Conservation (phyloP, 1,284 basidiomycete genomes). For the Trametes sp. region DNA sequence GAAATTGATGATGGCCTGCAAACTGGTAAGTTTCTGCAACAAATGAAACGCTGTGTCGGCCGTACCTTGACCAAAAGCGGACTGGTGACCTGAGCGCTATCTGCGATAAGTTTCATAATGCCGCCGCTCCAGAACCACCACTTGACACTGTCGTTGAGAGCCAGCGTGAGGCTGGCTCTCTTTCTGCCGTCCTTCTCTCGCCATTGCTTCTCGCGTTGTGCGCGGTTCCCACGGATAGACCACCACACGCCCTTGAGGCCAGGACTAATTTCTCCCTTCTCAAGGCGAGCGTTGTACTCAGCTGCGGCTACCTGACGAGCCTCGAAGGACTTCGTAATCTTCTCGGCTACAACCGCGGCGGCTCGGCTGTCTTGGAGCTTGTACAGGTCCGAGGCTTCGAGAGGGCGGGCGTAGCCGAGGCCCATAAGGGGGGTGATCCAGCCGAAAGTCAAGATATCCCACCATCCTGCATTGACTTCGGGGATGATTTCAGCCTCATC, state of each 20-base stretch:
- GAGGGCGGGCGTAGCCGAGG: slow-evolving; percentile 77
- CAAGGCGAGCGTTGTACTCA: slow-evolving; percentile 75
- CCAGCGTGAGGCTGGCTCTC: slow-evolving; percentile 72
- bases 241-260: slow-evolving; percentile 65
- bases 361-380: slow-evolving; percentile 73
- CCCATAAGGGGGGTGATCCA: slow-evolving; percentile 83
- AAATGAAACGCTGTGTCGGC: neutral
- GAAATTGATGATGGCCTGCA: slow-evolving; percentile 79
- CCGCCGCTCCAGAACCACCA: slow-evolving; percentile 87
- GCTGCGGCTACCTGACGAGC: slow-evolving; percentile 63
- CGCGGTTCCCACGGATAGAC: slow-evolving; percentile 60
- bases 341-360: slow-evolving; percentile 64
- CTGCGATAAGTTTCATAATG: slow-evolving; percentile 77
- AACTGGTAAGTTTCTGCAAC: neutral
- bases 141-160: slow-evolving; percentile 85
- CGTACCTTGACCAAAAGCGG: slow-evolving; percentile 79
- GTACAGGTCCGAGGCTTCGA: slow-evolving; percentile 88
- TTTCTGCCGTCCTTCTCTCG: slow-evolving; percentile 68
- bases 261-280: slow-evolving; percentile 68
- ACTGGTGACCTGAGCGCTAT: slow-evolving; percentile 76
- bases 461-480: slow-evolving; percentile 56
- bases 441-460: slow-evolving; percentile 61
- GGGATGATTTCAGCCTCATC: slow-evolving; percentile 62
- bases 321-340: slow-evolving; percentile 73
- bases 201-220: slow-evolving; percentile 70